phyloP scores from a whole-genome alignment of 129 eudicot genomes.

The Pittosporum tobira region DNA sequence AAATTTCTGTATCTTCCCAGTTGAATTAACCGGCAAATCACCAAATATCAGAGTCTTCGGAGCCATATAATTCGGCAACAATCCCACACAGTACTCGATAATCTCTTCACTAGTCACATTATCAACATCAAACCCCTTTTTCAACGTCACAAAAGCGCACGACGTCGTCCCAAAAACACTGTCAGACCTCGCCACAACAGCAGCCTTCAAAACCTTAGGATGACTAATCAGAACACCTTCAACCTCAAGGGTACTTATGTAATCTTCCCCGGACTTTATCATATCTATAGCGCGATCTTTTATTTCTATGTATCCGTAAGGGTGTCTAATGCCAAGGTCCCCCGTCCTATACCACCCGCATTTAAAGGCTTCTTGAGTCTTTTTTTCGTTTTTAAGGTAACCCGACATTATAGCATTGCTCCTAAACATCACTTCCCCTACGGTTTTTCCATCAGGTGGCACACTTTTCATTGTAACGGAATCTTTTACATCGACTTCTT shows the following conservation, averaged over 20 bases:
- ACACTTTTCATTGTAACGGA: conserved; percentile 41
- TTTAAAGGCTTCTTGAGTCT: conserved; percentile 28
- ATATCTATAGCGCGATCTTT: conserved; percentile 44
- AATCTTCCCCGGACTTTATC: conserved; percentile 25
- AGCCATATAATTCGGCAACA: conserved; percentile 33
- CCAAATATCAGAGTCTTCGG: conserved; percentile 32
- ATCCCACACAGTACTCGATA: conserved; percentile 26
- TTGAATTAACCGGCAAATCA: conserved; percentile 42
- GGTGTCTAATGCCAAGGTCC: conserved; percentile 42
- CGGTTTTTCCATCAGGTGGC: conserved; percentile 48
- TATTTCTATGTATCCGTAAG: conserved; percentile 33
- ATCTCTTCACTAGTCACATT: conserved; percentile 18
- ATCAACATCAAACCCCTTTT: conserved; percentile 16
- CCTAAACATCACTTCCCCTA: conserved; percentile 63
- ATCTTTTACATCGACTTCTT: conserved; percentile 54
- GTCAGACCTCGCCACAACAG: conserved; percentile 46
- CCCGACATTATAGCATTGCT: conserved; percentile 55
- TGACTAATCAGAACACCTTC: conserved; percentile 44
- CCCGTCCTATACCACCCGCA: conserved; percentile 64
- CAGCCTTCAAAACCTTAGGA: conserved; percentile 44
- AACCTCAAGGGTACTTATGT: conserved; percentile 45
- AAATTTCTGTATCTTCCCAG: conserved; percentile 54
- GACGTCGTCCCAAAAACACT: conserved; percentile 33
- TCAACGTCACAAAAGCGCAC: conserved; percentile 52
- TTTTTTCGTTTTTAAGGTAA: conserved; percentile 36